Conservation (phyloP, 441 rosid genomes). For the Lagerstroemia fauriei region DNA sequence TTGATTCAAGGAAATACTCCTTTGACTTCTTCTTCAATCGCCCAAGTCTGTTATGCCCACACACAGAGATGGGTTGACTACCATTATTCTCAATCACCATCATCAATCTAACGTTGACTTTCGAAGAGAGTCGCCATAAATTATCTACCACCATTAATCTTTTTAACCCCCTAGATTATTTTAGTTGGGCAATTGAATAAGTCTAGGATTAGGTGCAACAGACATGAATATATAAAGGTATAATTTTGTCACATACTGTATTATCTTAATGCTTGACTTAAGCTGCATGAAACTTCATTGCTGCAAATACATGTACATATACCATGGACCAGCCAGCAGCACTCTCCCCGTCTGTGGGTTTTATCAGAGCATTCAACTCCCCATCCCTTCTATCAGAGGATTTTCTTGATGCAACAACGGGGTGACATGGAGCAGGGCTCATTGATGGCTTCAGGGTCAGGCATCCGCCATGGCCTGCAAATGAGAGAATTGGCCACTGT, state of each 20-base stretch:
- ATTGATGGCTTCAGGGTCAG: background rate
- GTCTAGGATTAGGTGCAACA: background rate
- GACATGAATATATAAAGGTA: background rate
- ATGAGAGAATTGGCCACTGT: background rate
- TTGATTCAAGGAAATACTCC: background rate
- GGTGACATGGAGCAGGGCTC: background rate
- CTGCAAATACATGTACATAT: background rate
- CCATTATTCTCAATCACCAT: background rate
- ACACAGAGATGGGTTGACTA: background rate
- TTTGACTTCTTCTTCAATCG: background rate
- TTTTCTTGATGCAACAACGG: background rate
- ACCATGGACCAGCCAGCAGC: background rate
- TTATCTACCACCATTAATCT: background rate
- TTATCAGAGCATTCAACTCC: background rate
- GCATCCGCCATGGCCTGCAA: background rate
- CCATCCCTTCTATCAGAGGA: background rate
- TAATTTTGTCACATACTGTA: background rate
- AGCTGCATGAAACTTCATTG: background rate
- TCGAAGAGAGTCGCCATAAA: background rate
- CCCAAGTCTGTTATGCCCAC: background rate
- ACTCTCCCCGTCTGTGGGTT: background rate
- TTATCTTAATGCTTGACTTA: background rate
- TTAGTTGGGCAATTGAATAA: background rate
- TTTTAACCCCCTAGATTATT: no score
- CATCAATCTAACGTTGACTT: background rate